A percentile compares a stretch with the other conserved stretches of the same genome.
phyloP scores from a whole-genome alignment of 148 eudicot species.

The Nyssa sinensis region DNA sequence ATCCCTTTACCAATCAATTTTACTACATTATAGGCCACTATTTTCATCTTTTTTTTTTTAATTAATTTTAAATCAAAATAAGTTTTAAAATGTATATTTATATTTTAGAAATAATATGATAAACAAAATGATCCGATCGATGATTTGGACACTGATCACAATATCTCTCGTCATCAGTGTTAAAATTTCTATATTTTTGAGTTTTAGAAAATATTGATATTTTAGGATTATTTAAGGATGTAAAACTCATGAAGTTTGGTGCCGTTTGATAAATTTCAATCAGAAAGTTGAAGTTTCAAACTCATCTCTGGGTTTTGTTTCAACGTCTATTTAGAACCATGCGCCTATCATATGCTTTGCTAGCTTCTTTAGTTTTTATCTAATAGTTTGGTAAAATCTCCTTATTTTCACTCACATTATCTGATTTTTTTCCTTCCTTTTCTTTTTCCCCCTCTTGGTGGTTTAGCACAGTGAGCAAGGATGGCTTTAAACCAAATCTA shows the following conservation, averaged over 20 bases:
- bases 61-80: too few relatives aligned
- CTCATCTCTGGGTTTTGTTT: background rate
- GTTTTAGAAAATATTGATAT: too few relatives aligned
- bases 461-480: conserved; percentile 79
- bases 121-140: too few relatives aligned
- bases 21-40: too few relatives aligned
- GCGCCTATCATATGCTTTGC: background rate
- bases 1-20: too few relatives aligned
- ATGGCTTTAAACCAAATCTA: conserved; percentile 94
- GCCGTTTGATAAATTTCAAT: background rate
- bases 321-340: background rate
- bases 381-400: background rate
- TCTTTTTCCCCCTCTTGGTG: conserved; percentile 12
- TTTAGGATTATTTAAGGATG: too few relatives aligned
- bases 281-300: background rate
- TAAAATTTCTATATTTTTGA: too few relatives aligned
- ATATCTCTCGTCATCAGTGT: too few relatives aligned
- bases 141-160: too few relatives aligned
- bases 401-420: background rate
- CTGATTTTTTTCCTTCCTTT: background rate
- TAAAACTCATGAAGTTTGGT: background rate
- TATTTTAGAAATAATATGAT: too few relatives aligned
- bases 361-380: background rate
- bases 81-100: too few relatives aligned
- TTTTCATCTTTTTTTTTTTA: too few relatives aligned